Evolutionary conservation across 2,329 filamentous ascomycete species (phyloP), one percentile per base, ranked within the genome.

Genomic region (Penicillium sclerotiorum): DNA sequence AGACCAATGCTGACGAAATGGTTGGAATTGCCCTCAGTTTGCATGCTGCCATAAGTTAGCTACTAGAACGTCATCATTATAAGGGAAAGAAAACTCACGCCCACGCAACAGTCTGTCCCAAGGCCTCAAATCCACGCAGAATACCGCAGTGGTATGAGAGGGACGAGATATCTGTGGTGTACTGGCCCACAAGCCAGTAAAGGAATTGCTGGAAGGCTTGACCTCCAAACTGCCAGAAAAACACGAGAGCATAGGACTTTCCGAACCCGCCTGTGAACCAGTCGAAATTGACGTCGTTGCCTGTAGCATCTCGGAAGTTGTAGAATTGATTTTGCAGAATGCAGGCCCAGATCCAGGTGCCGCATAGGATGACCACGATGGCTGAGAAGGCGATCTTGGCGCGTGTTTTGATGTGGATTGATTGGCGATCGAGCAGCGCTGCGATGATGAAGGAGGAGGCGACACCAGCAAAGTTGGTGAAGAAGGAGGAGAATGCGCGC

Each of bases 201-300:
- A 61, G 57, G 47, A 57, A 61, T 46, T 61, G 59, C 32, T 61
- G 59, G 44, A 61, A 61, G 11, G 57, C 59, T 30, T 60, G 59
- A 25, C 59, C 59, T 35, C 55, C 49, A 13, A 61, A 61, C 3
- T 48, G 53, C 59, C 59, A 61, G 52, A 61, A 61, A 41, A 61
- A 61, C 40, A 61, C 44, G 6, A 61, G 45, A 3, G 59, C 56
- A 35, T 61, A 60, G 5, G 52, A 50, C 39, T 61, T 61, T 18
- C 55, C 56, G 44, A 61, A 61, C 1, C 54, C 58, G 8, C 53
- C 47, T 13, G 48, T 60, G 50, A 61, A 61, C 59, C 59, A 61
- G 45, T 61, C 59, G 22, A 57, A 61, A 4, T 55, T n/a, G 59
- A 9, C 18, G 57, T 50, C n/a, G 57, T 47, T 5, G 41, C 28